A percentile compares a stretch with the other conserved stretches of the same genome.
phyloP scores from a whole-genome alignment of 1,139 yeast genomes.

The Pichia sp. region DNA sequence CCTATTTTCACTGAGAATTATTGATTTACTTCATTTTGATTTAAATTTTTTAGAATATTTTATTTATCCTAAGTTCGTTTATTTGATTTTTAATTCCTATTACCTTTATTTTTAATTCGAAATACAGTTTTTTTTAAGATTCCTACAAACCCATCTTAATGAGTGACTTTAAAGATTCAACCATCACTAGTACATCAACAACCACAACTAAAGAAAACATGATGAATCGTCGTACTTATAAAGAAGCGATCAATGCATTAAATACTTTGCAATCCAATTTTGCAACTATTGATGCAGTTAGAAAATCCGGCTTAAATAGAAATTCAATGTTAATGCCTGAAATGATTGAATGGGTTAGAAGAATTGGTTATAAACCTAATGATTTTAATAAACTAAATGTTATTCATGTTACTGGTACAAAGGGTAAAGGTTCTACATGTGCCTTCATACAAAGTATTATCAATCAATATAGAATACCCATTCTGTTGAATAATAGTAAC shows the following conservation, averaged over 20 bases:
- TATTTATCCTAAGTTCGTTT: neutral
- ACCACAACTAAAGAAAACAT: neutral
- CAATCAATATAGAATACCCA: slow-evolving; percentile 42
- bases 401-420: slow-evolving; percentile 93
- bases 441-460: slow-evolving; percentile 86
- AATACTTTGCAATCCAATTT: slow-evolving; percentile 88
- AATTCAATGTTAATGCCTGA: slow-evolving; percentile 74
- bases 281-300: slow-evolving; percentile 78
- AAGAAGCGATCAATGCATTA: slow-evolving; percentile 77
- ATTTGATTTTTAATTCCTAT: neutral
- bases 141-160: neutral
- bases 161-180: neutral
- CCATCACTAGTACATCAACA: no score
- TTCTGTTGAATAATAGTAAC: slow-evolving; percentile 5
- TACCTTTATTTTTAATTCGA: neutral
- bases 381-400: slow-evolving; percentile 73
- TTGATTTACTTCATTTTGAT: no score
- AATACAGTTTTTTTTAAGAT: neutral
- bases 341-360: slow-evolving; percentile 83
- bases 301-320: slow-evolving; percentile 53
- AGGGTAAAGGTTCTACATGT: slow-evolving; percentile 97
- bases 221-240: slow-evolving; percentile 28
- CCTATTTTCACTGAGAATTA: no score
- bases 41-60: neutral
- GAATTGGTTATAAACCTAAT: slow-evolving; percentile 69